Evolutionary conservation across 371 early-diverging fungal genomes (phyloP), one percentile per base, ranked within the genome.

Genomic region (Zopfochytrium polystomum): DNA sequence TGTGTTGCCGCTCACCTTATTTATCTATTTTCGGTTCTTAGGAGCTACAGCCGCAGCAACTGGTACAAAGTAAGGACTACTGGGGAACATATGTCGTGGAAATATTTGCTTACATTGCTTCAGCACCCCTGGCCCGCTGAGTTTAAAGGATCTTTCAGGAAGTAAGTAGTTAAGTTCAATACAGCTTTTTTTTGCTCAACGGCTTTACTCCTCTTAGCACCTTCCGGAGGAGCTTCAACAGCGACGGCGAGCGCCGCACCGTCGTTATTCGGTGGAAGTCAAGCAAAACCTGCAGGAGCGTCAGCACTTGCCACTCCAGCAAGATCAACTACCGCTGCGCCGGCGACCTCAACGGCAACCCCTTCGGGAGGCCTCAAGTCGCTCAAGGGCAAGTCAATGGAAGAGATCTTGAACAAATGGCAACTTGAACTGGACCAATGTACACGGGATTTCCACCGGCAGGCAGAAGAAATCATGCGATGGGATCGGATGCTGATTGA

Each of bases 361-460:
- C 64, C 78, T 3, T 63, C 35, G 64, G 62, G 60, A 2, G 66
- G 70, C 45, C 45, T 70, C 15, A 60, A 72, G 79, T 20, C 60
- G 26, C 75, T 93, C 52, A 91, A 90, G 71, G 90, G 88, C 65
- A 87, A 85, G 69, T 85, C 87, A 9, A 82, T 96, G 80, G 92
- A 90, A 62, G 93, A 92, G 58, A 88, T 96, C 35, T 72, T 92
- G 49, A 87, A 89, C 51, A 78, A 84, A 65, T 96, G 94, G 93
- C 88, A 87, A 18, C 75, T 76, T 31, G 91, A 93, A 63, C 76
- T 96, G 47, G 85, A 89, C 34, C 76, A 75, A 48, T 85, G 86
- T 55, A 87, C 91, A 0, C 80, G 80, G 18, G 87, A 89, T 35
- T 96, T 96, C 79, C 92, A 91, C 56, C 79, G 79, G 27, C 90